Evolutionary conservation across 768 basidiomycete genomes (phyloP).

Genomic region (Pleurotus platypus): DNA sequence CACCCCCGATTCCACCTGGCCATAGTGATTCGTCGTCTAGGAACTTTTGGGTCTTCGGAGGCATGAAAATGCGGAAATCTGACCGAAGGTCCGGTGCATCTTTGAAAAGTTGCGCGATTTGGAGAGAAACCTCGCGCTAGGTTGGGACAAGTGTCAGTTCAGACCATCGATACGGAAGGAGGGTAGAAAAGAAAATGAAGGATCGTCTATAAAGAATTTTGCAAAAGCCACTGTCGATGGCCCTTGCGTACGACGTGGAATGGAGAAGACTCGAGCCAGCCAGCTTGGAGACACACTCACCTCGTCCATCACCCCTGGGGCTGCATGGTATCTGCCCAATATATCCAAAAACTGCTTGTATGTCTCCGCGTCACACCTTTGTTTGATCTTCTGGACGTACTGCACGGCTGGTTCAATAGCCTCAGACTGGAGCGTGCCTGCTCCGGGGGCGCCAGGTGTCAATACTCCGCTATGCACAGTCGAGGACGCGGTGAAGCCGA

Average conservation of each 20-base stretch:
- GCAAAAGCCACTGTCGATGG: too few relatives aligned
- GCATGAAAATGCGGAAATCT: conserved; percentile 76
- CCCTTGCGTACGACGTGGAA: too few relatives aligned
- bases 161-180: not conserved
- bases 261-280: too few relatives aligned
- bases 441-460: not conserved
- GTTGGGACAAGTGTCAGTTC: not conserved
- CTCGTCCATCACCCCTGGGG: conserved; percentile 60
- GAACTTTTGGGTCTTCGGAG: conserved; percentile 49
- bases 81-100: conserved; percentile 71
- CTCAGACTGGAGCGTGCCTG: conserved; percentile 9
- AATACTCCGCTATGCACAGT: too few relatives aligned
- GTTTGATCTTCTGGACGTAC: conserved; percentile 97
- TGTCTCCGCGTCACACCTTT: conserved; percentile 86
- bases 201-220: too few relatives aligned
- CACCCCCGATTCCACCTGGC: not conserved
- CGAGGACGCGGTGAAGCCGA: too few relatives aligned
- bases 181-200: conserved; percentile 2
- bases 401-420: conserved; percentile 79
- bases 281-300: conserved; percentile 23
- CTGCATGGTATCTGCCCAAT: conserved; percentile 54
- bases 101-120: conserved; percentile 68
- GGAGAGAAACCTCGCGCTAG: conserved; percentile 65
- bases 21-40: conserved; percentile 40
- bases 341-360: conserved; percentile 80